phyloP scores from a whole-genome alignment of 805 yeast species.

The Wickerhamiella sorbophila region DNA sequence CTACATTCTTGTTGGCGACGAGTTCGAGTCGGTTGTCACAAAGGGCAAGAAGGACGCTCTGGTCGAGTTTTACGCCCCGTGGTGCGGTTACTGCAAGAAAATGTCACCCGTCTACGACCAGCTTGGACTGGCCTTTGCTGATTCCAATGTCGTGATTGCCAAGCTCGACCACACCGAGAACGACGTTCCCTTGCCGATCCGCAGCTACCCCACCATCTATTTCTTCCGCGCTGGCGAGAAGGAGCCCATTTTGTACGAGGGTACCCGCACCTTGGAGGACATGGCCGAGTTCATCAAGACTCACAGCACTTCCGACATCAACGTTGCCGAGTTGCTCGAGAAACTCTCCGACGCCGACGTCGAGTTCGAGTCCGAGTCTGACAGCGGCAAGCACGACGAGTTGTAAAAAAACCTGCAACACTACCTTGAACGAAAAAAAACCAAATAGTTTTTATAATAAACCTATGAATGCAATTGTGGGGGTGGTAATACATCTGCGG shows the following conservation, averaged over 20 bases:
- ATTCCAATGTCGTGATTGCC: conserved; percentile 52
- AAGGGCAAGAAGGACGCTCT: conserved; percentile 57
- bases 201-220: conserved; percentile 86
- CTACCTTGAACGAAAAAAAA: too few species aligned
- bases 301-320: conserved; percentile 49
- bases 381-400: conserved; percentile 18
- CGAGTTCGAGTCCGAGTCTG: conserved; percentile 16
- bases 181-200: conserved; percentile 63
- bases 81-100: conserved; percentile 95
- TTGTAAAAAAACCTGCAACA: conserved; percentile 8
- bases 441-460: too few species aligned
- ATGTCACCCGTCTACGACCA: conserved; percentile 82
- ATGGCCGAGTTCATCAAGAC: conserved; percentile 58
- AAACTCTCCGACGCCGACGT: conserved; percentile 21
- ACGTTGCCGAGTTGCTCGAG: conserved; percentile 30
- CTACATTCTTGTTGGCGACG: conserved; percentile 66
- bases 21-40: conserved; percentile 54
- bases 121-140: conserved; percentile 53
- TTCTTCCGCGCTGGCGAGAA: conserved; percentile 80
- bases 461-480: too few species aligned
- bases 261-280: conserved; percentile 59
- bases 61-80: conserved; percentile 66
- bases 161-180: conserved; percentile 81
- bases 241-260: conserved; percentile 50
- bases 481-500: not conserved